Percentiles rank a stretch among this genome's conserved stretches.
Evolutionary conservation across 2,329 filamentous ascomycete species (phyloP).

Genomic region (Neodidymelliopsis sp.): DNA sequence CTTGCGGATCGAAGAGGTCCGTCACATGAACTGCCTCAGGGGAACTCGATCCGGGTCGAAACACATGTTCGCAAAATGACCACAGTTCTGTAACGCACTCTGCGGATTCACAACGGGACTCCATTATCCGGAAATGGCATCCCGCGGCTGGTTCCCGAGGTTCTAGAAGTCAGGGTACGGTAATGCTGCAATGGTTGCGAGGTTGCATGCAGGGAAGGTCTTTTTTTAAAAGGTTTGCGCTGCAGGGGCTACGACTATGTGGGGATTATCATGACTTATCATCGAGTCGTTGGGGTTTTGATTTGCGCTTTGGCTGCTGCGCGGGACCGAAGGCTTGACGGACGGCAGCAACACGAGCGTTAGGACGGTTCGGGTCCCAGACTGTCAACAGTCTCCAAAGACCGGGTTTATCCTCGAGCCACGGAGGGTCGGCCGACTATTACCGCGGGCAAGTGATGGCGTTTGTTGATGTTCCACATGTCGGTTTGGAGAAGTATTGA

Average conservation of each 20-base stretch:
- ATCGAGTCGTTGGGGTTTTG: not conserved
- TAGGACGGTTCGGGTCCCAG: conserved; percentile 9
- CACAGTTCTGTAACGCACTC: too few relatives aligned
- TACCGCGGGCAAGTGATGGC: conserved; percentile 2
- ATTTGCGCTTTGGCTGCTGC: conserved; percentile 5
- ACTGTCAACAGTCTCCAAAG: conserved; percentile 6
- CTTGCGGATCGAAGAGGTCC: too few relatives aligned
- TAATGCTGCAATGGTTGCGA: conserved; percentile 1
- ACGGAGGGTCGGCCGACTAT: too few relatives aligned
- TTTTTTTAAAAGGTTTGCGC: not conserved
- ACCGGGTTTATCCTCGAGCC: too few relatives aligned
- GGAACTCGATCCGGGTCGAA: not conserved
- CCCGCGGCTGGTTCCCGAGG: too few relatives aligned
- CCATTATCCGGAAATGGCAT: too few relatives aligned
- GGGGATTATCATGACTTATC: conserved; percentile 9
- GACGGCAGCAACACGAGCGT: conserved; percentile 16
- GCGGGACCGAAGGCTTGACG: conserved; percentile 2
- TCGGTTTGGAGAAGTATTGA: conserved; percentile 6
- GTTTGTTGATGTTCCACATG: conserved; percentile 2
- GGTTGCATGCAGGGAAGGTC: conserved; percentile 11
- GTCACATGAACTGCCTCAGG: too few relatives aligned
- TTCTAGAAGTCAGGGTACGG: conserved; percentile 9
- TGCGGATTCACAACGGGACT: too few relatives aligned
- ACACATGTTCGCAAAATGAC: not conserved
- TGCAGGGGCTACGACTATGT: conserved; percentile 18